Evolutionary conservation across 345 rosid species (phyloP).

Genomic region (Conringia planisiliqua): DNA sequence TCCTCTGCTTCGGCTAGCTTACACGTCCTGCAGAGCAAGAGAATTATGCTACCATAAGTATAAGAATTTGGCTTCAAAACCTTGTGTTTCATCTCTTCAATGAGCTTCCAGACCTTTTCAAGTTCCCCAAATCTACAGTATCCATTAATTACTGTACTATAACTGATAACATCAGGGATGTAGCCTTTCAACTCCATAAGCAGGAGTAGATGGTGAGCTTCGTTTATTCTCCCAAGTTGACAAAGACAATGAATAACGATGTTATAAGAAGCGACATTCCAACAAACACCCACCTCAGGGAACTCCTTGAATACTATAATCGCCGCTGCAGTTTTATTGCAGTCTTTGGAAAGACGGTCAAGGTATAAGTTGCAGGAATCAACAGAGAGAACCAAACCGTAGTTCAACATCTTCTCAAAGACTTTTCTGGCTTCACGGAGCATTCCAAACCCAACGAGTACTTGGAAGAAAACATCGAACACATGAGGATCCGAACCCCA

Average conservation of each 20-base stretch:
- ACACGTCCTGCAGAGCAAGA: conserved; percentile 51
- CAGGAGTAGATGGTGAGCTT: conserved; percentile 67
- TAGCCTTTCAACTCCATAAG: conserved; percentile 71
- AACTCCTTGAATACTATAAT: conserved; percentile 53
- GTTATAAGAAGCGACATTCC: conserved; percentile 76
- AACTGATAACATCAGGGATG: conserved; percentile 80
- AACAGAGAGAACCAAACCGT: conserved; percentile 75
- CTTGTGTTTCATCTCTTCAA: conserved; percentile 61
- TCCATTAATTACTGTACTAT: conserved; percentile 74
- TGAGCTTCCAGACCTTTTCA: conserved; percentile 47
- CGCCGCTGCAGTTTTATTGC: conserved; percentile 33
- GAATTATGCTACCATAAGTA: conserved; percentile 72
- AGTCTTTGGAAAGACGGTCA: conserved; percentile 44
- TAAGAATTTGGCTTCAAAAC: conserved; percentile 65
- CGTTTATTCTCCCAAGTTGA: conserved; percentile 52
- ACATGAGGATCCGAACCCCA: conserved; percentile 91
- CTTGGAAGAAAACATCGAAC: conserved; percentile 78
- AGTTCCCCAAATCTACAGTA: conserved; percentile 61
- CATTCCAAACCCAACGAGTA: conserved; percentile 64
- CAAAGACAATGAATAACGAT: conserved; percentile 62
- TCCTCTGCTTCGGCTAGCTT: conserved; percentile 60
- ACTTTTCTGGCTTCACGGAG: conserved; percentile 64
- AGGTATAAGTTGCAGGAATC: conserved; percentile 83
- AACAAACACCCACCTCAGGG: conserved; percentile 54
- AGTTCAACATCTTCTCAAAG: conserved; percentile 75